phyloP scores from a whole-genome alignment of 2,329 filamentous ascomycete genomes.

The Apiospora koreana region DNA sequence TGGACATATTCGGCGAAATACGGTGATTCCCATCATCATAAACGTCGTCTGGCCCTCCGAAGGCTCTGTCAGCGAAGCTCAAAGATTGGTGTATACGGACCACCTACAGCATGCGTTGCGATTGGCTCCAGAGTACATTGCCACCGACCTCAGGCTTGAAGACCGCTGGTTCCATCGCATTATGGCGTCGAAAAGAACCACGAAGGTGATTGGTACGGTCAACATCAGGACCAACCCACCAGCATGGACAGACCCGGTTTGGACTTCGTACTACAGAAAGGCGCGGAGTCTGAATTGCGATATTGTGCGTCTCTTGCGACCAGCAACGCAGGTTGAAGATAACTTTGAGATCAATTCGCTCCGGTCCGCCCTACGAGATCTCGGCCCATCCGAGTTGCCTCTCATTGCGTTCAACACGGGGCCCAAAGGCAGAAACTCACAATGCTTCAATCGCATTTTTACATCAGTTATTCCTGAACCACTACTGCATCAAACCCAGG shows the following conservation, averaged over 20 bases:
- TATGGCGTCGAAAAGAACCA: conserved; percentile 51
- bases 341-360: conserved; percentile 62
- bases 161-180: conserved; percentile 52
- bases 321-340: conserved; percentile 58
- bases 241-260: conserved; percentile 58
- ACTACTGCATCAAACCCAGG: conserved; percentile 21
- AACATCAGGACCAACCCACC: conserved; percentile 42
- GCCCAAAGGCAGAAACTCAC: conserved; percentile 61
- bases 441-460: conserved; percentile 66
- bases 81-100: conserved; percentile 48
- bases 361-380: conserved; percentile 47
- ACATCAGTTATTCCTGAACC: conserved; percentile 58
- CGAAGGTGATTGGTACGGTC: conserved; percentile 63
- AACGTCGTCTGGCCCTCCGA: conserved; percentile 44
- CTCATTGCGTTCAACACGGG: conserved; percentile 68
- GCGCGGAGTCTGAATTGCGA: conserved; percentile 61
- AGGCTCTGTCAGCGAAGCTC: conserved; percentile 23
- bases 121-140: conserved; percentile 63
- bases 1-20: conserved; percentile 62
- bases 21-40: conserved; percentile 60
- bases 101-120: conserved; percentile 61
- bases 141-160: conserved; percentile 61
- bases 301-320: conserved; percentile 61
- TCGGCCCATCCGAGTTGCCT: conserved; percentile 47
- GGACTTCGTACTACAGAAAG: conserved; percentile 58